Percentiles rank a stretch among this genome's conserved stretches.
Conservation (phyloP, 441 rosid species). For the Bocquillonia castaneifolia region DNA sequence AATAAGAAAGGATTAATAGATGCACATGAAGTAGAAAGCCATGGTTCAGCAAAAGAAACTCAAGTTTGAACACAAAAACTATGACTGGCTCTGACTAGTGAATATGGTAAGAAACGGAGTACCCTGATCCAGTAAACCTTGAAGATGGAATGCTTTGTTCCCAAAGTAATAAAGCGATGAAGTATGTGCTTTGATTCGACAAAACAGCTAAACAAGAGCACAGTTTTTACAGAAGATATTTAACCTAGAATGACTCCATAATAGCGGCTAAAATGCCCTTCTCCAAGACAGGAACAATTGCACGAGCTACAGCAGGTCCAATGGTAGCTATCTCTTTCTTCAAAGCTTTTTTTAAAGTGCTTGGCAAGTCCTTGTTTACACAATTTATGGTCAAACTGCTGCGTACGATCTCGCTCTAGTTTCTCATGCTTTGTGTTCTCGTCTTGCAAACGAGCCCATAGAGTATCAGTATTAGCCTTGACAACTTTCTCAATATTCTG, state of each 20-base stretch:
- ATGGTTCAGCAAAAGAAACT: background rate
- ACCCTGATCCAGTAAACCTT: background rate
- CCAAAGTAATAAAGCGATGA: background rate
- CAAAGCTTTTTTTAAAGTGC: conserved; percentile 56
- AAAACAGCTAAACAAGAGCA: conserved; percentile 8
- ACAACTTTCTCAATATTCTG: conserved; percentile 58
- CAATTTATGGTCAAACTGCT: conserved; percentile 54
- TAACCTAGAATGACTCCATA: conserved; percentile 87
- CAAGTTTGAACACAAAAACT: conserved; percentile 7
- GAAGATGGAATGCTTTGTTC: background rate
- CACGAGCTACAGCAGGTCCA: conserved; percentile 54
- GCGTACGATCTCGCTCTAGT: conserved; percentile 47
- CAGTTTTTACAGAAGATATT: background rate
- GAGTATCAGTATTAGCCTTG: conserved; percentile 70
- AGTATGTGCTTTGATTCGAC: conserved; percentile 9
- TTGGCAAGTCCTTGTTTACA: conserved; percentile 62
- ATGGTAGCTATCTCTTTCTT: conserved; percentile 65
- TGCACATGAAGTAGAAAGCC: background rate
- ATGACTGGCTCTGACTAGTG: conserved; percentile 3
- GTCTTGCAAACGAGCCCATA: conserved; percentile 84
- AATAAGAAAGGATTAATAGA: background rate
- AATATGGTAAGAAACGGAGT: background rate
- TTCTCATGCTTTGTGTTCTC: conserved; percentile 67
- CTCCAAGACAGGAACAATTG: conserved; percentile 62
- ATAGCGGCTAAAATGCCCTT: conserved; percentile 62